Conservation (phyloP, 192 early-diverging fungal species). For the Rhizophagus clarus region DNA sequence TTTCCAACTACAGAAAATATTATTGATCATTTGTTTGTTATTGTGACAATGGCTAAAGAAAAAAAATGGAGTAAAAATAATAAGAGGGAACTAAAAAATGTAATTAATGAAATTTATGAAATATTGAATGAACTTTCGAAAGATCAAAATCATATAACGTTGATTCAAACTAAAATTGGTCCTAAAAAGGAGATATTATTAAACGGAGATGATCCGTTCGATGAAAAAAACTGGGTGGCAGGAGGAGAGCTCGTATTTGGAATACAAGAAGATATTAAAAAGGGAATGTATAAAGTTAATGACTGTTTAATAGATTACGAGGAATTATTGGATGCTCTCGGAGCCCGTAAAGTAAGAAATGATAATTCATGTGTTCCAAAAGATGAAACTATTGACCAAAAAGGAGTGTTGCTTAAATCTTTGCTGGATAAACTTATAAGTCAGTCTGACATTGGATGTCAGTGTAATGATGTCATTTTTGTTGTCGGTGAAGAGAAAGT, state of each 20-base stretch:
- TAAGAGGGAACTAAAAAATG: not conserved
- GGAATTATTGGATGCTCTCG: not conserved
- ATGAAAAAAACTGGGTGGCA: not conserved
- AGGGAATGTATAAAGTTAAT: not conserved
- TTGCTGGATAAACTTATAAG: not conserved
- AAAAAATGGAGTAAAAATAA: not conserved
- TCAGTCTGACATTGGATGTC: not conserved
- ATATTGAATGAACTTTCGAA: not conserved
- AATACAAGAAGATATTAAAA: not conserved
- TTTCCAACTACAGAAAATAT: not conserved
- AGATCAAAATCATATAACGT: not conserved
- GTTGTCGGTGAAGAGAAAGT: not conserved
- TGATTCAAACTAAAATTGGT: not conserved
- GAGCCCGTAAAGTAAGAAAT: too few relatives aligned
- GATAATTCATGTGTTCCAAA: too few relatives aligned
- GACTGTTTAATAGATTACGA: not conserved
- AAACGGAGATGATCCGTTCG: not conserved
- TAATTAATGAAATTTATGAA: not conserved
- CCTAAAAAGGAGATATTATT: not conserved
- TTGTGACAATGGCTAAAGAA: not conserved
- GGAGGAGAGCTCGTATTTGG: not conserved
- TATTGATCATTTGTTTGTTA: not conserved
- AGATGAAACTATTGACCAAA: not conserved
- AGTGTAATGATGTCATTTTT: not conserved
- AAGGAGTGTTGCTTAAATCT: not conserved